Percentiles rank a stretch among this genome's conserved stretches.
phyloP scores from a whole-genome alignment of 768 basidiomycete species.

The Lactarius deliciosus region DNA sequence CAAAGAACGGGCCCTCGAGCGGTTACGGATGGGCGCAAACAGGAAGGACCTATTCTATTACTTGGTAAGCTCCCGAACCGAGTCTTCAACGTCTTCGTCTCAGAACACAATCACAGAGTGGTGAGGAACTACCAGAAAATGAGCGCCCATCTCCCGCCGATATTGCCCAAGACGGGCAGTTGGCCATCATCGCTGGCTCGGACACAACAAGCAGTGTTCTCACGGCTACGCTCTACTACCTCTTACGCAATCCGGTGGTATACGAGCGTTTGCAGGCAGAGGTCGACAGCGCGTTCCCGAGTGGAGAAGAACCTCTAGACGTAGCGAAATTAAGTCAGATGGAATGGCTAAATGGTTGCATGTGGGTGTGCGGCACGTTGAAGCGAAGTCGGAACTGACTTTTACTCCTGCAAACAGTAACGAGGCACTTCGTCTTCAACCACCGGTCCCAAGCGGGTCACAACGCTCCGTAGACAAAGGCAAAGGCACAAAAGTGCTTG shows the following conservation, averaged over 20 bases:
- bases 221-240: not conserved
- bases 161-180: not conserved
- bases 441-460: constrained; percentile 1
- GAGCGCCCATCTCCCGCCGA: not conserved
- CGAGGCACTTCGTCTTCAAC: constrained; percentile 7
- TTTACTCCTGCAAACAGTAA: not conserved
- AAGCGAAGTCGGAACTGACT: not conserved
- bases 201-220: not conserved
- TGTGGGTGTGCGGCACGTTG: not conserved
- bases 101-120: not conserved
- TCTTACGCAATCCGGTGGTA: not conserved
- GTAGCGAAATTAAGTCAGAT: not conserved
- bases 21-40: constrained; percentile 8
- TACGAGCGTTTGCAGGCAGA: not conserved
- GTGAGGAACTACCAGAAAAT: not conserved
- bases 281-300: not conserved
- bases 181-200: constrained; percentile 3
- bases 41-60: constrained; percentile 42
- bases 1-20: not conserved
- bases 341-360: constrained; percentile 16
- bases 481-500: not conserved
- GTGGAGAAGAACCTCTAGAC: constrained; percentile 15
- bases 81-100: not conserved
- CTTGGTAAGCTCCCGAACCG: constrained; percentile 33
- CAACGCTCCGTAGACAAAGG: not conserved